Base-by-base conservation (phyloP, 129 eudicot species). In the Pittosporum tobira region DNA sequence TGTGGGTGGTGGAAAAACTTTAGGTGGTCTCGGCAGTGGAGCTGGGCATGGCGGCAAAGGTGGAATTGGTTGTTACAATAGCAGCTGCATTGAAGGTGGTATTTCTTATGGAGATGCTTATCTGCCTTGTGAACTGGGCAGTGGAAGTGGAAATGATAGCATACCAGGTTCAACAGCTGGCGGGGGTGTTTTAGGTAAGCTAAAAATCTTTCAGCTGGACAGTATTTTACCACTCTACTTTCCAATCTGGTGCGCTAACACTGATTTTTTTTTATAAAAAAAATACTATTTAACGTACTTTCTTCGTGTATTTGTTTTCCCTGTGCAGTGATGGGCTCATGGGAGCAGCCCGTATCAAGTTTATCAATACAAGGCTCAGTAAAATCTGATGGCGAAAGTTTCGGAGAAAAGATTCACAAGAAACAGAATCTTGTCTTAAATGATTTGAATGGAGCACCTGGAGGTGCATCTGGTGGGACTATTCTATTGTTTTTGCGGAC, bases 381-480 rank as follows among this genome's bases (percentile, higher is more conserved):
- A 25, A 73, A 53, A 60, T 74, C 96, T 64, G 99, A 91, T 77
- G 99, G 99, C 37, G 99, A 73, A 28, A 77, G 85, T 71, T 75
- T 62, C 70, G 54, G 24, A 29, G 74, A 71, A 46, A 31, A 42
- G n/a, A 36, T 20, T 57, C 59, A 21, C 29, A 67, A 18, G 51
- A 68, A 76, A 38, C 48, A 44, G 43, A 21, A 57, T 51, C 59
- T 25, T 38, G n/a, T 34, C 20, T 34, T 27, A 1, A 60, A 49
- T 53, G 71, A 66, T 55, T 28, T 21, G 61, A 13, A 37, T 29
- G 45, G 46, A 49, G 78, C 75, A 30, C 70, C 73, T 56, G 96
- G 96, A 23, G 99, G 91, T 53, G 99, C 96, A 64, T 91, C 99
- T 61, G 99, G 99, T 53, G 99, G 99, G 46, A 83, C 94, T 10